These are phyloP conservation scores for Pleoardoris graminearum DNA, from an alignment of 2,329 filamentous ascomycete species.

Conservation along the genomic window DNA sequence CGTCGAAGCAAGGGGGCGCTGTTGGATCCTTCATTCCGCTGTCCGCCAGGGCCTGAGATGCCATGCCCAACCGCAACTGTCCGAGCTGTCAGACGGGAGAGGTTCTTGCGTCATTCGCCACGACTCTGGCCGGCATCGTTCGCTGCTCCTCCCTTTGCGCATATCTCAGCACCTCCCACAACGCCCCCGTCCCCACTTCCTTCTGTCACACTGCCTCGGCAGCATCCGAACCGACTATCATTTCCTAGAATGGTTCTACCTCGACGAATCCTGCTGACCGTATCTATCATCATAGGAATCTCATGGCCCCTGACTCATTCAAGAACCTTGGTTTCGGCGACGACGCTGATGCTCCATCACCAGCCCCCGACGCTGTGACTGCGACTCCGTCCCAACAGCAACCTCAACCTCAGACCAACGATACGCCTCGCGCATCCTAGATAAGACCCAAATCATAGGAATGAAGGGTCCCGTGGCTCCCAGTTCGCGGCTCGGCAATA, in stretches of 20 bases:
- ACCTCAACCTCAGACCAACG: slow-evolving; percentile 26
- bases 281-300: slow-evolving; percentile 59
- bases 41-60: slow-evolving; percentile 35
- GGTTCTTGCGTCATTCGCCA: slow-evolving; percentile 22
- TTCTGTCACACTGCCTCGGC: slow-evolving; percentile 29
- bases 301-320: slow-evolving; percentile 96
- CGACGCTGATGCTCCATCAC: slow-evolving; percentile 42
- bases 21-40: slow-evolving; percentile 24
- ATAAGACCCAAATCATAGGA: slow-evolving; percentile 19
- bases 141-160: slow-evolving; percentile 14
- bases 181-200: slow-evolving; percentile 19
- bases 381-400: slow-evolving; percentile 31
- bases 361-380: slow-evolving; percentile 19
- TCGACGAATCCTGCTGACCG: slow-evolving; percentile 24
- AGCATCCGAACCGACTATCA: slow-evolving; percentile 25
- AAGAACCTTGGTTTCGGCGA: slow-evolving; percentile 83
- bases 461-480: slow-evolving; percentile 22
- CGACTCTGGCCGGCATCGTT: slow-evolving; percentile 15
- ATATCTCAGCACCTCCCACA: slow-evolving; percentile 19
- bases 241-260: slow-evolving; percentile 13
- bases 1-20: slow-evolving; percentile 30
- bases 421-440: slow-evolving; percentile 32
- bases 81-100: slow-evolving; percentile 26
- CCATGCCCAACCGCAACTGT: slow-evolving; percentile 15
- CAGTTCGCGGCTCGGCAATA: slow-evolving; percentile 32